These are phyloP conservation scores for Scheffersomyces quercinus DNA, from an alignment of 1,139 yeast species.

Conservation along the genomic window DNA sequence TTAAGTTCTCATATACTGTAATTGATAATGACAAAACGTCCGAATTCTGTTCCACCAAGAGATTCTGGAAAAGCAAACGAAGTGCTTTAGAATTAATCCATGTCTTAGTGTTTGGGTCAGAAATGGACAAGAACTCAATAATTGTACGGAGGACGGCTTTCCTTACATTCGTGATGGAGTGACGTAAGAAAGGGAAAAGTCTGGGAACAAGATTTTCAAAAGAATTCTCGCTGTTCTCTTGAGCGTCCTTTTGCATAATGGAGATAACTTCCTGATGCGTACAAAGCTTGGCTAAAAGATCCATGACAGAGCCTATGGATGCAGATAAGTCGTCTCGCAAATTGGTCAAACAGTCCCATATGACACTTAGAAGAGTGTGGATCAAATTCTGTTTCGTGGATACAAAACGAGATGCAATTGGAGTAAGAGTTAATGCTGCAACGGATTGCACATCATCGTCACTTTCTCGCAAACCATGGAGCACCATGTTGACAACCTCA, in stretches of 20 bases:
- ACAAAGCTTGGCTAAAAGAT: constrained; percentile 83
- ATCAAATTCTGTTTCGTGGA: constrained; percentile 60
- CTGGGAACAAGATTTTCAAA: constrained; percentile 85
- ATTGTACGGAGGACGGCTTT: constrained; percentile 84
- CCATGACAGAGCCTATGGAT: constrained; percentile 96
- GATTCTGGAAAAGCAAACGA: constrained; percentile 80
- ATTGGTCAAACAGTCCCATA: constrained; percentile 87
- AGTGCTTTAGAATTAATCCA: constrained; percentile 81
- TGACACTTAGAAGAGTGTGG: constrained; percentile 65
- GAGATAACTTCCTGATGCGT: constrained; percentile 76
- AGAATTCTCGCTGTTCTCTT: constrained; percentile 30
- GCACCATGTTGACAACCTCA: constrained; percentile 77
- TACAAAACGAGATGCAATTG: constrained; percentile 85
- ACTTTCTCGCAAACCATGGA: constrained; percentile 78
- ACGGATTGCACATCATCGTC: constrained; percentile 98
- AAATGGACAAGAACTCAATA: constrained; percentile 70
- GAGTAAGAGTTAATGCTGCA: constrained; percentile 89
- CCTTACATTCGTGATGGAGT: constrained; percentile 89
- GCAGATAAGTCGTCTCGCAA: constrained; percentile 91
- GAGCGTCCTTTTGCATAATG: constrained; percentile 65
- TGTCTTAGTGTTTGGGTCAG: constrained; percentile 61
- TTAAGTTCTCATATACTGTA: constrained; percentile 58
- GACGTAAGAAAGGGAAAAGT: constrained; percentile 88
- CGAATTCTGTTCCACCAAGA: constrained; percentile 83
- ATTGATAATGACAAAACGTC: constrained; percentile 68